Conservation (phyloP, 768 basidiomycete species). For the Candolleomyces eurysporus region DNA sequence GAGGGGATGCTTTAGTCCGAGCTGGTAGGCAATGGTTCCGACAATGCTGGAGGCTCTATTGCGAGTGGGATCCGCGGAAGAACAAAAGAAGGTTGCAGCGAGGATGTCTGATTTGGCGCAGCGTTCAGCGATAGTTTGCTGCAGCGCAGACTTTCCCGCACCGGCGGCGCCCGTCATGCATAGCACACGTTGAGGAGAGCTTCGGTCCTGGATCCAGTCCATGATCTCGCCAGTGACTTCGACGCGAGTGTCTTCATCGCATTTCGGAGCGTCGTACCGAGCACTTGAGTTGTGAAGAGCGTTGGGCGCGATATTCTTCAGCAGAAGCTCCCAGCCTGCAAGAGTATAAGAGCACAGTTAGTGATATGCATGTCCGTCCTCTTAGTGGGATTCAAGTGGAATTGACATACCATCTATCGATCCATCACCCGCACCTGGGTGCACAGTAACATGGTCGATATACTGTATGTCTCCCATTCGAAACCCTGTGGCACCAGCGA, state of each 20-base stretch:
- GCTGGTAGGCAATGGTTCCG: slow-evolving; percentile 4
- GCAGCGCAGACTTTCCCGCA: not conserved
- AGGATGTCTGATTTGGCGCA: not conserved
- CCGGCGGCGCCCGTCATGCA: slow-evolving; percentile 4
- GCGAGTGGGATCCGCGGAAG: not conserved
- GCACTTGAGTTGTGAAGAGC: not conserved
- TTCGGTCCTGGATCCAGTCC: not conserved
- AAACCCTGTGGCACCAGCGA: too few species aligned
- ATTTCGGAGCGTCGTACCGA: slow-evolving; percentile 1
- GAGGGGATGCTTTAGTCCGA: not conserved
- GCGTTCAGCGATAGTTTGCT: not conserved
- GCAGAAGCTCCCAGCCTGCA: too few species aligned
- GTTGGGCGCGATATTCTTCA: not conserved
- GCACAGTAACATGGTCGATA: too few species aligned
- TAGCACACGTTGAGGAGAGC: not conserved
- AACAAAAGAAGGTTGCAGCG: slow-evolving; percentile 3
- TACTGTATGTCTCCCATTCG: too few species aligned
- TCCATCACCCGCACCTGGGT: too few species aligned
- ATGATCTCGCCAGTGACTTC: not conserved
- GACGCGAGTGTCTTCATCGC: not conserved
- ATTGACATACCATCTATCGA: too few species aligned
- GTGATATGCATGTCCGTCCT: too few species aligned
- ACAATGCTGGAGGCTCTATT: not conserved
- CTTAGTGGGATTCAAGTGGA: too few species aligned
- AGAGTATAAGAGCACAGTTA: too few species aligned